Percentiles rank a stretch among this genome's conserved stretches.
Evolutionary conservation across 768 basidiomycete genomes (phyloP).

Genomic region (Tulasnella sp.): DNA sequence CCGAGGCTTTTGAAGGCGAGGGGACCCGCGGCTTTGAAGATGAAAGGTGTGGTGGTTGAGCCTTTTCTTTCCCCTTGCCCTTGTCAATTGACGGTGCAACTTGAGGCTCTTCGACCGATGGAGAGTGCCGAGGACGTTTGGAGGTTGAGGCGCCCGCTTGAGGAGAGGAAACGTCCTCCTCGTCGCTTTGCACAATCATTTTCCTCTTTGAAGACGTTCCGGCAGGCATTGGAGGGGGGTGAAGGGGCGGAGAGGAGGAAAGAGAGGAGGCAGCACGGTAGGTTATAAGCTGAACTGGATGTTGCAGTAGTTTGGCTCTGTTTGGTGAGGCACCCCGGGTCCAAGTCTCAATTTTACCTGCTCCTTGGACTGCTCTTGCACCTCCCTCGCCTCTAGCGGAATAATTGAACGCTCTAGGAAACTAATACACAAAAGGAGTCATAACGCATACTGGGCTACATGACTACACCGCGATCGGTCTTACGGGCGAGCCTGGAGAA

Average conservation of each 20-base stretch:
- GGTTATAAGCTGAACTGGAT: constrained; percentile 7
- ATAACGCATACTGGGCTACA: not conserved
- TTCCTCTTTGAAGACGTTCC: not conserved
- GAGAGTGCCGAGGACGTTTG: constrained; percentile 12
- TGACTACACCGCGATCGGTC: constrained; percentile 35
- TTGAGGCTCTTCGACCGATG: not conserved
- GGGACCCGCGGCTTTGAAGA: not conserved
- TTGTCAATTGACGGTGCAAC: not conserved
- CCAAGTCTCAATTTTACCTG: constrained; percentile 18
- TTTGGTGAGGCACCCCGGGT: not conserved
- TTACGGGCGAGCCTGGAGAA: constrained; percentile 57
- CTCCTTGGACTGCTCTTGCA: not conserved
- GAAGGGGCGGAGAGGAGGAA: not conserved
- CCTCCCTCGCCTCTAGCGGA: not conserved
- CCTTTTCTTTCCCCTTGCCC: constrained; percentile 4
- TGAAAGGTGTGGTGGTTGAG: not conserved
- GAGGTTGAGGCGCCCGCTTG: not conserved
- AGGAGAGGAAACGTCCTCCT: not conserved
- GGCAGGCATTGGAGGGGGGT: not conserved
- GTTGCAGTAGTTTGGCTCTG: not conserved
- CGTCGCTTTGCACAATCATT: not conserved
- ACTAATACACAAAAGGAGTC: not conserved
- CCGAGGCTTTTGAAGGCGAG: not conserved
- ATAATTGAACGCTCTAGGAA: not conserved
- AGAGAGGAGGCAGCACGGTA: not conserved